Conservation (phyloP, 1,139 yeast genomes). For the Yamadazyma diddensiae region DNA sequence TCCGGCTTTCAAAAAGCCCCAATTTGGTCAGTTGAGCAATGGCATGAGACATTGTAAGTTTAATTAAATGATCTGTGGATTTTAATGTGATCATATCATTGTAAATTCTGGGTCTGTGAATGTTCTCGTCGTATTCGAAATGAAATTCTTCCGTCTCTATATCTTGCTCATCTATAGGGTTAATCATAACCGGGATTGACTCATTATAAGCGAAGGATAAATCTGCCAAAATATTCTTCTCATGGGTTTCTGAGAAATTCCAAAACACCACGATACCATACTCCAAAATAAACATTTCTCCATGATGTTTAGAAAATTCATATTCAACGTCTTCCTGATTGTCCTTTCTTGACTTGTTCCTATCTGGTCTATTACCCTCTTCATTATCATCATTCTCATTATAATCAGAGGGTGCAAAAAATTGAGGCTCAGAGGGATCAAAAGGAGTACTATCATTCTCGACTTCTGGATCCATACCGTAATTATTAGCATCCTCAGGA, state of each 20-base stretch:
- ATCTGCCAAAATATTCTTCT: conserved; percentile 90
- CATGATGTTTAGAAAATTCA: conserved; percentile 68
- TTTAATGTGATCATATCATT: conserved; percentile 92
- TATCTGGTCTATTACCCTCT: conserved; percentile 3
- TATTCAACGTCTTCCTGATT: conserved; percentile 13
- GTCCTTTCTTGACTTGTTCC: not conserved
- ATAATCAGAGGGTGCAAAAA: conserved; percentile 40
- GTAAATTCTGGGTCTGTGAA: conserved; percentile 83
- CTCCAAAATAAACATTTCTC: conserved; percentile 84
- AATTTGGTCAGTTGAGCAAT: conserved; percentile 94
- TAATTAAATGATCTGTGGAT: conserved; percentile 89
- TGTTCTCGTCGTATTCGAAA: conserved; percentile 80
- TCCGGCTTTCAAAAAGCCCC: conserved; percentile 86
- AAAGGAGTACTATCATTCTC: conserved; percentile 40
- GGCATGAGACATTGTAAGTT: conserved; percentile 91
- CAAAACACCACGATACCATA: conserved; percentile 97
- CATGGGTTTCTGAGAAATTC: conserved; percentile 92
- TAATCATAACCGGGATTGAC: conserved; percentile 51
- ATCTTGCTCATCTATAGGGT: conserved; percentile 84
- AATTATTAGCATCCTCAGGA: conserved; percentile 60
- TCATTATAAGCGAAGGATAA: conserved; percentile 62
- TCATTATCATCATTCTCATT: conserved; percentile 11
- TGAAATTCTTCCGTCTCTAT: conserved; percentile 95
- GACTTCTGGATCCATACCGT: conserved; percentile 48
- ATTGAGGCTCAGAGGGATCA: conserved; percentile 51